Evolutionary conservation across 176 grass and related monocot species (phyloP).

Genomic region (Oropetium thomaeum): DNA sequence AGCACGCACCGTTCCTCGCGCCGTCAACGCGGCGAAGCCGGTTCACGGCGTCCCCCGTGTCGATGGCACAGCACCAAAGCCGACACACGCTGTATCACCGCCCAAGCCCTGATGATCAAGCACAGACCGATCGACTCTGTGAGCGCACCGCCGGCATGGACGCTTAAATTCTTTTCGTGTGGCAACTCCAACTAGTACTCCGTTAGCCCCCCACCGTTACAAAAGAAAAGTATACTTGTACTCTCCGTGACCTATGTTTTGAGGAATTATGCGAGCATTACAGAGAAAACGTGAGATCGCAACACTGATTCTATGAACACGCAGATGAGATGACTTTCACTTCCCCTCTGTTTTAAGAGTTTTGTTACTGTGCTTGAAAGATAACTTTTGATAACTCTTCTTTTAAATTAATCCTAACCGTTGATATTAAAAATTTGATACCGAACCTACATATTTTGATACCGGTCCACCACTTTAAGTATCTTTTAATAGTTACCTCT

Average conservation of each 20-base stretch:
- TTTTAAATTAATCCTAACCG: too few species aligned
- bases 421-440: too few species aligned
- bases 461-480: too few species aligned
- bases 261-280: not conserved
- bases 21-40: not conserved
- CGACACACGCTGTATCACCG: not conserved
- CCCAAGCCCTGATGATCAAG: slow-evolving; percentile 12
- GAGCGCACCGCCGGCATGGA: not conserved
- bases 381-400: too few species aligned
- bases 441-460: too few species aligned
- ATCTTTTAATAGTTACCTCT: too few species aligned
- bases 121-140: not conserved
- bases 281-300: too few species aligned
- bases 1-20: not conserved
- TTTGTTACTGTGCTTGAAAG: too few species aligned
- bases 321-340: too few species aligned
- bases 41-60: not conserved
- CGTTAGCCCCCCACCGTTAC: not conserved
- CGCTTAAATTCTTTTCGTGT: slow-evolving; percentile 27
- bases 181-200: not conserved
- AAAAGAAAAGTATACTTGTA: slow-evolving; percentile 2
- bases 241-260: not conserved
- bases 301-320: too few species aligned
- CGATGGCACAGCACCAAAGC: not conserved
- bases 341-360: too few species aligned